A percentile compares a stretch with the other conserved stretches of the same genome.
Evolutionary conservation across 2,329 filamentous ascomycete species (phyloP).

Genomic region (Monilinia aucupariae): DNA sequence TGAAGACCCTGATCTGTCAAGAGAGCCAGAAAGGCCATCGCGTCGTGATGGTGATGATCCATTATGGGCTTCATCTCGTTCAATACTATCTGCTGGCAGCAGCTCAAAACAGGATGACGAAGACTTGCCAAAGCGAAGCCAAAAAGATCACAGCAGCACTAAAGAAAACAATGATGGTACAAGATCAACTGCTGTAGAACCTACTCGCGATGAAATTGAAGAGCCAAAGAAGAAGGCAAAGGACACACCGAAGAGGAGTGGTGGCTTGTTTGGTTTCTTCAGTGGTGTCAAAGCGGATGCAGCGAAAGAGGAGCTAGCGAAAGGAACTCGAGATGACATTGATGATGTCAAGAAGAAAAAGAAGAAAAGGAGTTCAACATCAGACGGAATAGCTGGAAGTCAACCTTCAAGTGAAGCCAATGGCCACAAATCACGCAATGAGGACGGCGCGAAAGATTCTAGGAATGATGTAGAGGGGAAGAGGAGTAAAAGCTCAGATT

Average conservation of each 20-base stretch:
- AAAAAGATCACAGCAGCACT: slow-evolving; percentile 37
- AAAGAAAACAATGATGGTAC: slow-evolving; percentile 45
- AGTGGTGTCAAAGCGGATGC: slow-evolving; percentile 36
- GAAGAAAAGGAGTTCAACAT: slow-evolving; percentile 33
- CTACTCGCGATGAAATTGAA: slow-evolving; percentile 35
- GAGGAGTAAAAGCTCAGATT: slow-evolving; percentile 29
- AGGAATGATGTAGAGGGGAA: slow-evolving; percentile 30
- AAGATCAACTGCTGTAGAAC: slow-evolving; percentile 44
- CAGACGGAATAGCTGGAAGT: slow-evolving; percentile 27
- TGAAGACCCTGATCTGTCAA: slow-evolving; percentile 35
- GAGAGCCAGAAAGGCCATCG: slow-evolving; percentile 35
- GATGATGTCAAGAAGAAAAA: slow-evolving; percentile 33
- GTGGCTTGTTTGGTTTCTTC: slow-evolving; percentile 43
- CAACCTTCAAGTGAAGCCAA: slow-evolving; percentile 26
- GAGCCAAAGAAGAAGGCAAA: slow-evolving; percentile 36
- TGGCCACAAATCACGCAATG: slow-evolving; percentile 22
- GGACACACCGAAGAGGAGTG: slow-evolving; percentile 37
- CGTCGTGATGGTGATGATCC: slow-evolving; percentile 38
- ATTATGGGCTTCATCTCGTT: slow-evolving; percentile 40
- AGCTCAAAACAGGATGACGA: slow-evolving; percentile 34
- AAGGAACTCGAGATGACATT: slow-evolving; percentile 28
- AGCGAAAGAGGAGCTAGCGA: slow-evolving; percentile 27
- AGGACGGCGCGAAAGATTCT: slow-evolving; percentile 24
- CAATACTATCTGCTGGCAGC: slow-evolving; percentile 42
- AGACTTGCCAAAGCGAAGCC: slow-evolving; percentile 27